Base-by-base conservation (phyloP, 1,284 basidiomycete genomes). In the Cerioporus squamosus region DNA sequence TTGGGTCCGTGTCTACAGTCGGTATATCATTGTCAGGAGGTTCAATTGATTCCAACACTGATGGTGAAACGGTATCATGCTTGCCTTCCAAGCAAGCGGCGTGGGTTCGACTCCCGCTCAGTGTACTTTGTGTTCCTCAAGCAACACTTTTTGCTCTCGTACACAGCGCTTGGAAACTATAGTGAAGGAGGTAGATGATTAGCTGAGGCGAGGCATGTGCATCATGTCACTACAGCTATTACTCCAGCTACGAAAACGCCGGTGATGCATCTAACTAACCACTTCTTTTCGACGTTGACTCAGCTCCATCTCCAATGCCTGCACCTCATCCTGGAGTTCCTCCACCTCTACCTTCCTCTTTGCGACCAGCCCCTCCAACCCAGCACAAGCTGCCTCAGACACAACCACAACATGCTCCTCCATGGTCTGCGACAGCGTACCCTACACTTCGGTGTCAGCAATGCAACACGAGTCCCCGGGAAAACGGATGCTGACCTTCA, bases 401-500 rank as follows among this genome's bases (percentile, higher is more conserved):
- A 73, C 69, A 20, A 63, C 59, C 8, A 70, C 69, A 15, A 83
- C 71, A n/a, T 81, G 74, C 43, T 80, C 75, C 38, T 79, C 72
- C 65, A 90, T 75, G 1, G 77, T 76, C n/a, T 68, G 67, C 20
- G 80, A 73, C 20, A 90, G 61, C 0, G 77, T 78, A 12, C 62
- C 67, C 88, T 89, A 53, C 6, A 56, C 22, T 24, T 14, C 5
- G 17, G 22, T 8, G 6, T 46, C 42, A 57, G 45, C 15, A 12
- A 17, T 14, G 14, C 5, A 12, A 17, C 33, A 36, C 12, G 15
- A 5, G 5, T 36, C 33, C 33, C 33, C 14, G 10, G 15, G 33
- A 12, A 12, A 47, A 44, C 46, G 45, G 38, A 18, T 17, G 72
- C 80, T 48, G 66, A 90, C 91, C 76, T 82, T 78, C 17, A 94